A percentile compares a stretch with the other conserved stretches of the same genome.
phyloP scores from a whole-genome alignment of 2,329 filamentous ascomycete genomes.

The Colletotrichum nymphaeae region DNA sequence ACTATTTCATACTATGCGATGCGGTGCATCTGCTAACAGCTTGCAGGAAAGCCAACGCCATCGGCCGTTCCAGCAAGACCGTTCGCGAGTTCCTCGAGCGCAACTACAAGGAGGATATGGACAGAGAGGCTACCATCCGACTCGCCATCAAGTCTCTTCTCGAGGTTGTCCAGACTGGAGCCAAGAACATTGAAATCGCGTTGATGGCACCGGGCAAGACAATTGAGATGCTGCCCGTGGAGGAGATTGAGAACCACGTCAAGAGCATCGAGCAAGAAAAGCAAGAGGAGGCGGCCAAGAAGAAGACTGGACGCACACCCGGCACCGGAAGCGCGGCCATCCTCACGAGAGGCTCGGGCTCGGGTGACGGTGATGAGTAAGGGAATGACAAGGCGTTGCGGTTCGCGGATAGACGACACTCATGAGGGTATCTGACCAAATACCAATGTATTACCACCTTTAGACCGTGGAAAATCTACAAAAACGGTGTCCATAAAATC shows the following conservation, averaged over 20 bases:
- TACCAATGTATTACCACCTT: conserved; percentile 52
- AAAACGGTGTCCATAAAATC: conserved; percentile 31
- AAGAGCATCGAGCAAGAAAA: conserved; percentile 99
- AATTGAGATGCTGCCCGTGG: conserved; percentile 92
- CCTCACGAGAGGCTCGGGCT: conserved; percentile 70
- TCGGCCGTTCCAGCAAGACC: conserved; percentile 98
- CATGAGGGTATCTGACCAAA: conserved; percentile 37
- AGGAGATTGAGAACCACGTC: conserved; percentile 97
- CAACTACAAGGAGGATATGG: conserved; percentile 99
- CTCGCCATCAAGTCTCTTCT: conserved; percentile 97
- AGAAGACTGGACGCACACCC: conserved; percentile 85
- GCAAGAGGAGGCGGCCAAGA: conserved; percentile 97
- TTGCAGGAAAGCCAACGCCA: conserved; percentile 96
- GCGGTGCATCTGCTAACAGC: not conserved
- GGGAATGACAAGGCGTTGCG: conserved; percentile 33
- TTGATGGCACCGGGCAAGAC: conserved; percentile 94
- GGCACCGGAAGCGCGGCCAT: conserved; percentile 79
- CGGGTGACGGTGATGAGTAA: conserved; percentile 46
- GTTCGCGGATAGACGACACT: conserved; percentile 33
- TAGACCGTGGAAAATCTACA: conserved; percentile 40
- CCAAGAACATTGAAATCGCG: conserved; percentile 99
- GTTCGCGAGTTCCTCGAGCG: conserved; percentile 98
- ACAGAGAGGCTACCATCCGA: conserved; percentile 94
- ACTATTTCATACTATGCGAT: not conserved
- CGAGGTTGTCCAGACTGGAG: conserved; percentile 97